Conservation (phyloP, 257 asterid species). For the Petunia axillaris region DNA sequence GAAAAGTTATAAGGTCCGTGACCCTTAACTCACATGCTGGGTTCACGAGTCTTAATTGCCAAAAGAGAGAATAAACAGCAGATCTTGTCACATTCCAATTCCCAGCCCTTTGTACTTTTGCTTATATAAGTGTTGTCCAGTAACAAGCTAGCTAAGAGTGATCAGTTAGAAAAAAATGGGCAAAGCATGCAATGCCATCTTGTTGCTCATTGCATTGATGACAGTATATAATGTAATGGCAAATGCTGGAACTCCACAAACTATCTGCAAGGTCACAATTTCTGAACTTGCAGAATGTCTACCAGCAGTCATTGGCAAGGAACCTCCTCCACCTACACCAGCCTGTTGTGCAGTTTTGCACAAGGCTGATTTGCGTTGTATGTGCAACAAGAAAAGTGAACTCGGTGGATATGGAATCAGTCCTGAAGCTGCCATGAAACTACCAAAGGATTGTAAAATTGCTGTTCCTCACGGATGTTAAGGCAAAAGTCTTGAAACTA, state of each 20-base stretch:
- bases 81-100: background rate
- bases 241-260: conserved; percentile 26
- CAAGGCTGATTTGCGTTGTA: conserved; percentile 47
- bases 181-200: background rate
- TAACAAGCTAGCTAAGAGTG: too few relatives aligned
- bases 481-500: background rate
- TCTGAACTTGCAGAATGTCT: conserved; percentile 50
- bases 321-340: conserved; percentile 45
- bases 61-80: background rate
- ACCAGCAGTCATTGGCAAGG: conserved; percentile 53
- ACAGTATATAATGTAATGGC: conserved; percentile 6
- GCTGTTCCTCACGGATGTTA: conserved; percentile 41
- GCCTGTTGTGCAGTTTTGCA: conserved; percentile 45
- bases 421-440: conserved; percentile 48
- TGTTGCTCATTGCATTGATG: conserved; percentile 16
- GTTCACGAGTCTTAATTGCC: background rate
- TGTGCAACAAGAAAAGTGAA: conserved; percentile 47
- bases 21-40: conserved; percentile 2
- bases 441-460: conserved; percentile 48
- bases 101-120: background rate
- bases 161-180: background rate
- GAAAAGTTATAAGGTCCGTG: background rate
- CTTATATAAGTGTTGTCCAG: background rate
- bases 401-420: conserved; percentile 38
- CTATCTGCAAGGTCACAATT: conserved; percentile 50